phyloP scores from a whole-genome alignment of 441 rosid genomes.

The Jatropha podagrica region DNA sequence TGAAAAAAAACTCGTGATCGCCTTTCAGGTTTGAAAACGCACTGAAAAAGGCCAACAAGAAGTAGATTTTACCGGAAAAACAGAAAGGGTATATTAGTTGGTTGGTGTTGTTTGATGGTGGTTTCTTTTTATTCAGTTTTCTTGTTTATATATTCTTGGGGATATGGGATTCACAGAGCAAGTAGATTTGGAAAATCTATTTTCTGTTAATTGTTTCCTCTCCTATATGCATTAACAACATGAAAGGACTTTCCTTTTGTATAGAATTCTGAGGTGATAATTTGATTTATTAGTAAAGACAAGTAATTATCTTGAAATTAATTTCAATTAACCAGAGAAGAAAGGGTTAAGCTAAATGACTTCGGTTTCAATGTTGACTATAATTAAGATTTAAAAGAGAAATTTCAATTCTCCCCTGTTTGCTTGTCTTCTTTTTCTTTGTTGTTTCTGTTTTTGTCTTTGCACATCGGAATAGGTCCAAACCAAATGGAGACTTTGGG shows the following conservation, averaged over 20 bases:
- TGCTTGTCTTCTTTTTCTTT: neutral
- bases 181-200: neutral
- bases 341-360: neutral
- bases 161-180: neutral
- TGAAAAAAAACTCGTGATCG: conserved; percentile 24
- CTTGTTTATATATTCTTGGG: neutral
- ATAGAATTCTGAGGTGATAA: neutral
- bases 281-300: neutral
- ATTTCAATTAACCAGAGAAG: neutral
- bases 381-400: neutral
- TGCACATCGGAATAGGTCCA: neutral
- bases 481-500: neutral
- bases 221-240: neutral
- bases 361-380: neutral
- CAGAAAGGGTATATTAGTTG: neutral
- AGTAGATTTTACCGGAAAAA: conserved; percentile 8
- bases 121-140: neutral
- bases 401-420: neutral
- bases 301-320: neutral
- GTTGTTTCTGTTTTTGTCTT: neutral
- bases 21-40: neutral
- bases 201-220: neutral
- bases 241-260: neutral
- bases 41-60: neutral
- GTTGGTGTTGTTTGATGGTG: neutral